Conservation (phyloP, 306 rosid genomes). For the Betula pendula region DNA sequence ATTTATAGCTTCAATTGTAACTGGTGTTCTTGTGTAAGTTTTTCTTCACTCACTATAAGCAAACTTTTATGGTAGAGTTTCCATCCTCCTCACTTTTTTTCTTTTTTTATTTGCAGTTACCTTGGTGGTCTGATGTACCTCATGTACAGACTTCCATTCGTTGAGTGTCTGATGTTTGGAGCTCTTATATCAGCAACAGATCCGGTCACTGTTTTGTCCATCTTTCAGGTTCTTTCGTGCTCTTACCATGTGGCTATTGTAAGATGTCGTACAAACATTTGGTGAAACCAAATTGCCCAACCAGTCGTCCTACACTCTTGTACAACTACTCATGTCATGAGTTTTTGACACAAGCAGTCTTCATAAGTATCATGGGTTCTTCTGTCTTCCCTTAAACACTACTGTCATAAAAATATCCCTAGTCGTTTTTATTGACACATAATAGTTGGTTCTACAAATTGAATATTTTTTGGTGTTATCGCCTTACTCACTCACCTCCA, state of each 20-base stretch:
- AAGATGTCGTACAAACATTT: slow-evolving; percentile 9
- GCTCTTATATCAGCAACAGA: slow-evolving; percentile 98
- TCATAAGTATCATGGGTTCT: too few relatives aligned
- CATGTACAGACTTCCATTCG: slow-evolving; percentile 94
- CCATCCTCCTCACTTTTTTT: slow-evolving; percentile 9
- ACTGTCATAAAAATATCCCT: neutral
- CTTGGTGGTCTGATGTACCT: slow-evolving; percentile 86
- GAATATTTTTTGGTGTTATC: neutral
- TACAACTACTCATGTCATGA: too few relatives aligned
- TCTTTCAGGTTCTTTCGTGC: slow-evolving; percentile 73
- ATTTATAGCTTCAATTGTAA: slow-evolving; percentile 80
- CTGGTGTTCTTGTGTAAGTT: slow-evolving; percentile 89
- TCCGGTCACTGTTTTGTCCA: slow-evolving; percentile 96
- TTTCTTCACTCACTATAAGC: slow-evolving; percentile 2
- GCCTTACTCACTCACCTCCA: neutral
- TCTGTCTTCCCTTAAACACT: too few relatives aligned
- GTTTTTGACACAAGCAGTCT: too few relatives aligned
- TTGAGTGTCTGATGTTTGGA: slow-evolving; percentile 98
- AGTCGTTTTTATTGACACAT: neutral
- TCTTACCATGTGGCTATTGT: slow-evolving; percentile 9
- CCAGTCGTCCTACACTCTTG: neutral
- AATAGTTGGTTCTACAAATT: neutral
- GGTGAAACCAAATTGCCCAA: slow-evolving; percentile 16
- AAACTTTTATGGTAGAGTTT: slow-evolving; percentile 16
- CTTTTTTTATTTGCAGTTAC: slow-evolving; percentile 64